Evolutionary conservation across 1,284 basidiomycete species (phyloP).

Genomic region (Bjerkandera adusta): DNA sequence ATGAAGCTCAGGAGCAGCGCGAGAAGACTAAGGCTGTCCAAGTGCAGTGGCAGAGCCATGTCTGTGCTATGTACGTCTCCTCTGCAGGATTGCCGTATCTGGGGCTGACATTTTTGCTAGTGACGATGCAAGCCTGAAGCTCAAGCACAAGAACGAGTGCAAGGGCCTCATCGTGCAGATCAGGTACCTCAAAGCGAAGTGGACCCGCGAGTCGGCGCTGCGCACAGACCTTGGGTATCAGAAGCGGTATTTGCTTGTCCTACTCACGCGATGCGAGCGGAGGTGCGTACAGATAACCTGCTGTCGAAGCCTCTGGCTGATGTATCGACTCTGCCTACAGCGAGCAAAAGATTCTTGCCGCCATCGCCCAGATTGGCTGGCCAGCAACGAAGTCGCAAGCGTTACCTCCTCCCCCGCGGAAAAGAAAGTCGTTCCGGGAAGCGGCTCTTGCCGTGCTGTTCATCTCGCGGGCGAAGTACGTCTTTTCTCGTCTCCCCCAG

Average conservation of each 20-base stretch:
- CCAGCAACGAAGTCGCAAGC: conserved; percentile 34
- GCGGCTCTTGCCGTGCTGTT: conserved; percentile 64
- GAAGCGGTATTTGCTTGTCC: conserved; percentile 76
- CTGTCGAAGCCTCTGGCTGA: neutral
- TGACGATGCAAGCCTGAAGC: conserved; percentile 54
- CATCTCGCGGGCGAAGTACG: conserved; percentile 65
- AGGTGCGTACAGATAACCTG: conserved; percentile 47
- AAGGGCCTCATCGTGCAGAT: conserved; percentile 89
- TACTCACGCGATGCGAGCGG: conserved; percentile 66
- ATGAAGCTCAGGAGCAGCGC: conserved; percentile 63
- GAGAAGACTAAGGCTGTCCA: conserved; percentile 42
- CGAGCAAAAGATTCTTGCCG: conserved; percentile 74
- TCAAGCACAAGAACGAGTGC: conserved; percentile 80
- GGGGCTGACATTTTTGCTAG: conserved; percentile 31
- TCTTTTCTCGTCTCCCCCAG: conserved; percentile 19
- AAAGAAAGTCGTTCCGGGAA: conserved; percentile 52
- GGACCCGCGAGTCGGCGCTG: conserved; percentile 81
- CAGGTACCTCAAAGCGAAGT: conserved; percentile 89
- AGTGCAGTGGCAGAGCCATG: conserved; percentile 50
- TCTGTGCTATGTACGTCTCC: conserved; percentile 34
- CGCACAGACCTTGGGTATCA: conserved; percentile 83
- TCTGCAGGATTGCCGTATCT: neutral
- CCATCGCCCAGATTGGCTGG: conserved; percentile 78
- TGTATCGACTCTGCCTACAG: conserved; percentile 37
- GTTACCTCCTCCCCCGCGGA: conserved; percentile 32